Conservation (phyloP, 2,329 filamentous ascomycete species). For the Talaromyces funiculosus region DNA sequence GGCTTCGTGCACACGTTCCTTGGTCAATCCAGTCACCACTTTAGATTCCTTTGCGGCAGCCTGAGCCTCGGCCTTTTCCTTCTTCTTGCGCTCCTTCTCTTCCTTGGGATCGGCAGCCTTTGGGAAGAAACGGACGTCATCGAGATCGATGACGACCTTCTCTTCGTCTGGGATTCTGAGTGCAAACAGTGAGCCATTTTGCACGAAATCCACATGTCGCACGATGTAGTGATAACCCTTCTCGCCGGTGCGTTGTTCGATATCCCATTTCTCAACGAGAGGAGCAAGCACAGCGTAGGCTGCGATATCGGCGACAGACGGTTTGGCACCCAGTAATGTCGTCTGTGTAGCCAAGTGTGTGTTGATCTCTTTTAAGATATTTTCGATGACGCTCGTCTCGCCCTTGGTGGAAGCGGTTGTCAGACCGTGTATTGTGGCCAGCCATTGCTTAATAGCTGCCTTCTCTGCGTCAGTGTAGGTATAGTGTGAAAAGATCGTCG, state of each 20-base stretch:
- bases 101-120: conserved; percentile 86
- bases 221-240: conserved; percentile 86
- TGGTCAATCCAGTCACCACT: conserved; percentile 27
- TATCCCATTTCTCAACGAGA: conserved; percentile 69
- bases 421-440: conserved; percentile 69
- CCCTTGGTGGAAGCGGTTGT: conserved; percentile 46
- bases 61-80: conserved; percentile 65
- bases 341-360: conserved; percentile 80
- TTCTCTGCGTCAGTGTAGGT: conserved; percentile 75
- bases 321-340: conserved; percentile 83
- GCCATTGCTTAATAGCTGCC: conserved; percentile 84
- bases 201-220: conserved; percentile 87
- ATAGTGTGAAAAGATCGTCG: conserved; percentile 62
- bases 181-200: conserved; percentile 70
- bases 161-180: conserved; percentile 64
- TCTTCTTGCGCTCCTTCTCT: conserved; percentile 94
- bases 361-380: conserved; percentile 75
- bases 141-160: conserved; percentile 71
- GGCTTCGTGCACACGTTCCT: conserved; percentile 49
- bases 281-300: conserved; percentile 75
- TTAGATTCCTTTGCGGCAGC: conserved; percentile 29
- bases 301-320: conserved; percentile 78
- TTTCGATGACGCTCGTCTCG: conserved; percentile 51
- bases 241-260: conserved; percentile 84
- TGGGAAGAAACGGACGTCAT: conserved; percentile 79